phyloP scores from a whole-genome alignment of 1,284 basidiomycete species.

The Phylloboletellus chloephorus region DNA sequence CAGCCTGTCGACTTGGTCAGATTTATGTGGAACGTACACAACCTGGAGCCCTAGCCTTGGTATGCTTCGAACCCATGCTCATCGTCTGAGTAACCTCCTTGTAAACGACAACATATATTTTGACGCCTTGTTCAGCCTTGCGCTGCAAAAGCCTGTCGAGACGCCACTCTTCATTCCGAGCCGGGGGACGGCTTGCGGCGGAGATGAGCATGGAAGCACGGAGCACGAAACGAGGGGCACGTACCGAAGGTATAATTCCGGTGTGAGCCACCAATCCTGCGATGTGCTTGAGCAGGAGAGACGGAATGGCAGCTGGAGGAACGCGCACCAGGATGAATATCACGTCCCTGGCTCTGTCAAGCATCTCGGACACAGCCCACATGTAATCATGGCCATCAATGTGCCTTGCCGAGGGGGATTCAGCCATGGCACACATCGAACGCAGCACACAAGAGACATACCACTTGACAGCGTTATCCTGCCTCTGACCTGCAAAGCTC shows the following conservation, averaged over 20 bases:
- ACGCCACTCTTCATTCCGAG: constrained; percentile 77
- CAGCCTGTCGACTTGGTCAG: constrained; percentile 42
- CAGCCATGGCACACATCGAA: background rate
- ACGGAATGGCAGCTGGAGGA: background rate
- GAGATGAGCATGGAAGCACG: constrained; percentile 6
- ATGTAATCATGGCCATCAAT: constrained; percentile 92
- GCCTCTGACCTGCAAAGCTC: constrained; percentile 73
- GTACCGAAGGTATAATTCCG: constrained; percentile 76
- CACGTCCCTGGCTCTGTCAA: constrained; percentile 69
- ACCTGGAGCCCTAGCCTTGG: constrained; percentile 50
- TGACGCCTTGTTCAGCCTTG: constrained; percentile 88
- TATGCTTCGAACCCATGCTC: constrained; percentile 81
- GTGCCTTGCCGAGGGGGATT: constrained; percentile 46
- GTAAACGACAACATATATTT: constrained; percentile 84
- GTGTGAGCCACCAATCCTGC: constrained; percentile 89
- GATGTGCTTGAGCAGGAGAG: constrained; percentile 6
- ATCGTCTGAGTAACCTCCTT: constrained; percentile 91
- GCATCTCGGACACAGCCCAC: constrained; percentile 85
- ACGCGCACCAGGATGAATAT: constrained; percentile 71
- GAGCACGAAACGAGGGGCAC: background rate
- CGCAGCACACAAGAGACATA: constrained; percentile 28
- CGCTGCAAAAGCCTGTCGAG: constrained; percentile 79
- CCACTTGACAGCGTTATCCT: constrained; percentile 82
- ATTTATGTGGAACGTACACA: background rate
- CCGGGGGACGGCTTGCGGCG: constrained; percentile 66